A percentile compares a stretch with the other conserved stretches of the same genome.
These are phyloP conservation scores for Clitocybe nebularis DNA, from an alignment of 1,284 basidiomycete species.

Conservation along the genomic window DNA sequence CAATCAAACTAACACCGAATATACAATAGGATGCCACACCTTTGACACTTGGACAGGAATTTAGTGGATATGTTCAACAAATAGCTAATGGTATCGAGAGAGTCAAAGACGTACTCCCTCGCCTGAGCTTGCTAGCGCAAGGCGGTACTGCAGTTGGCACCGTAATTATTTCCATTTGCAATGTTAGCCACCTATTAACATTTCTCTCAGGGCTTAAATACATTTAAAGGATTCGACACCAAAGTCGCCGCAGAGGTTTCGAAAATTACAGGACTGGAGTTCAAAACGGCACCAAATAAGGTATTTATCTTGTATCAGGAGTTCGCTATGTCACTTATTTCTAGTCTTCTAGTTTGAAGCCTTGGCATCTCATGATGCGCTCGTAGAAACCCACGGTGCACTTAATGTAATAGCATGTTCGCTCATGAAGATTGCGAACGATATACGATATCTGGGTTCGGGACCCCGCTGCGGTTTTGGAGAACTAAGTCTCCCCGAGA, in stretches of 20 bases:
- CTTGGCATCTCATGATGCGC: constrained; percentile 93
- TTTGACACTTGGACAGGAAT: constrained; percentile 97
- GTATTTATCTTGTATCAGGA: constrained; percentile 31
- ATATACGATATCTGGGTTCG: constrained; percentile 96
- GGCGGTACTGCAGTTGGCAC: constrained; percentile 99
- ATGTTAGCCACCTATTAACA: constrained; percentile 1
- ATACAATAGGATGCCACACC: constrained; percentile 86
- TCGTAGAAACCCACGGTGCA: constrained; percentile 96
- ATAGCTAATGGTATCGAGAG: constrained; percentile 89
- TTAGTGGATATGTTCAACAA: constrained; percentile 97
- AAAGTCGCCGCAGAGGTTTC: constrained; percentile 93
- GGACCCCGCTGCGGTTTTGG: constrained; percentile 98
- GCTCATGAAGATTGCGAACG: constrained; percentile 99
- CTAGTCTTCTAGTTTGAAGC: constrained; percentile 83
- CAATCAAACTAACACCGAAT: constrained; percentile 5
- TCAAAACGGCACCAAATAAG: constrained; percentile 98
- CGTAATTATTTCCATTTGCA: constrained; percentile 41
- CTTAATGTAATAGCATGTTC: constrained; percentile 94
- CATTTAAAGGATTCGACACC: constrained; percentile 93
- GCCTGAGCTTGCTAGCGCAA: constrained; percentile 90
- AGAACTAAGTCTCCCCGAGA: constrained; percentile 93
- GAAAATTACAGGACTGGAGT: constrained; percentile 86
- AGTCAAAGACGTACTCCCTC: constrained; percentile 79
- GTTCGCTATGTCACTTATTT: background rate
- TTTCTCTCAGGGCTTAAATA: constrained; percentile 82